Evolutionary conservation across 371 early-diverging fungal species (phyloP).

Genomic region (Racocetra persica): DNA sequence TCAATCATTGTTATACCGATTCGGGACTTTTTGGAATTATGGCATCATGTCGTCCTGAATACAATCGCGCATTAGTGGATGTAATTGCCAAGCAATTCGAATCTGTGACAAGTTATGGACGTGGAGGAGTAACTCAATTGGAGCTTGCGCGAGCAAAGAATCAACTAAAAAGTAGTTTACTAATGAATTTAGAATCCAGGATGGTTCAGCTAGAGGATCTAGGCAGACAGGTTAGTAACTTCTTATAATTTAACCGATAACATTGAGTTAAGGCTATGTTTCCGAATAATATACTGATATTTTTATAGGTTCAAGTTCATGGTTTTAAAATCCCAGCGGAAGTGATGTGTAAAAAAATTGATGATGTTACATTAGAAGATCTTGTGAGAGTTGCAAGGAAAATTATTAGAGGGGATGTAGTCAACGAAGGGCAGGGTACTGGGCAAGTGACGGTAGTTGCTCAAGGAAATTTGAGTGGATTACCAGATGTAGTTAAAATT

Average conservation of each 20-base stretch:
- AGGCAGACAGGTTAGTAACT: constrained; percentile 80
- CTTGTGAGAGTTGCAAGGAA: constrained; percentile 68
- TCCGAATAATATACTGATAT: no score
- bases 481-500: constrained; percentile 28
- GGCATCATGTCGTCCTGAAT: constrained; percentile 82
- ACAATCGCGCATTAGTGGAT: constrained; percentile 72
- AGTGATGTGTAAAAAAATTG: constrained; percentile 81
- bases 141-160: constrained; percentile 94
- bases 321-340: constrained; percentile 77
- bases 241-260: background rate
- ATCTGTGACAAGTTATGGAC: constrained; percentile 65
- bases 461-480: constrained; percentile 24
- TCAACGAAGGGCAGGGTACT: constrained; percentile 40
- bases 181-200: constrained; percentile 94
- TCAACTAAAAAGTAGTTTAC: constrained; percentile 88
- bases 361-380: constrained; percentile 73
- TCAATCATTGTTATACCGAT: constrained; percentile 91
- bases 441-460: constrained; percentile 27
- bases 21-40: constrained; percentile 93
- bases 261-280: background rate
- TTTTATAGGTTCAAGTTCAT: constrained; percentile 62
- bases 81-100: constrained; percentile 87
- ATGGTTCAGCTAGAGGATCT: constrained; percentile 95
- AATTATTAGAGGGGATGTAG: constrained; percentile 36
- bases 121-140: constrained; percentile 54